Conservation (phyloP, 2,329 filamentous ascomycete genomes). For the Colletotrichum spinosum region DNA sequence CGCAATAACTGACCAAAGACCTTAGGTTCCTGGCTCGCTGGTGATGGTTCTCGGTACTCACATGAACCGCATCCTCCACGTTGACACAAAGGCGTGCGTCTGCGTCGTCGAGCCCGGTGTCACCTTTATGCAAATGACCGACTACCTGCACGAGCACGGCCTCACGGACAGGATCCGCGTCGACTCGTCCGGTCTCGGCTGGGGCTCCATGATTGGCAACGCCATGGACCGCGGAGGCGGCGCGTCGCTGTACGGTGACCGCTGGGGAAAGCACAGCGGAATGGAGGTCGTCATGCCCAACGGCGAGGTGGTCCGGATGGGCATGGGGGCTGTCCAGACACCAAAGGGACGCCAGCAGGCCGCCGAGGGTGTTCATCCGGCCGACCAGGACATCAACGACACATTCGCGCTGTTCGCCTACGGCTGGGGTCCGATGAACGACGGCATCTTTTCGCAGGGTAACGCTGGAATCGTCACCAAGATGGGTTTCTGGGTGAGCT, state of each 20-base stretch:
- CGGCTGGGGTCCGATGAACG: conserved; percentile 52
- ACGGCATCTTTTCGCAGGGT: conserved; percentile 63
- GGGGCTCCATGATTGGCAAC: conserved; percentile 58
- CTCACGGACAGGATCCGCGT: conserved; percentile 54
- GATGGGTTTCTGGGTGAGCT: conserved; percentile 56
- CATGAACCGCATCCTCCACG: conserved; percentile 64
- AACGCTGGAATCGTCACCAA: conserved; percentile 66
- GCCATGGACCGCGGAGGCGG: conserved; percentile 58
- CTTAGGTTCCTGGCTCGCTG: conserved; percentile 57
- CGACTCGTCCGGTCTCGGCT: conserved; percentile 55
- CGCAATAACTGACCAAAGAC: too few species aligned
- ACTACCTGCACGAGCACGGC: conserved; percentile 55
- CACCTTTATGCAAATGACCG: conserved; percentile 62
- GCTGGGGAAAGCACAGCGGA: conserved; percentile 47
- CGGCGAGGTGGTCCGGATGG: conserved; percentile 58
- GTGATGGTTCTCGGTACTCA: conserved; percentile 62
- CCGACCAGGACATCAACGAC: conserved; percentile 42
- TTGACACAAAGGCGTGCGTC: conserved; percentile 61
- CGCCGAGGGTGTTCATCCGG: conserved; percentile 48
- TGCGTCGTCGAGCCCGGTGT: conserved; percentile 67
- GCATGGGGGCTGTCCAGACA: conserved; percentile 58
- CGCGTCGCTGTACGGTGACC: conserved; percentile 54
- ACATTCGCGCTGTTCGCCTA: conserved; percentile 51
- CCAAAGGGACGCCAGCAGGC: conserved; percentile 42
- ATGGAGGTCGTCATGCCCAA: conserved; percentile 58